These are phyloP conservation scores for Rhizophora apiculata DNA, from an alignment of 345 rosid genomes.

Conservation along the genomic window DNA sequence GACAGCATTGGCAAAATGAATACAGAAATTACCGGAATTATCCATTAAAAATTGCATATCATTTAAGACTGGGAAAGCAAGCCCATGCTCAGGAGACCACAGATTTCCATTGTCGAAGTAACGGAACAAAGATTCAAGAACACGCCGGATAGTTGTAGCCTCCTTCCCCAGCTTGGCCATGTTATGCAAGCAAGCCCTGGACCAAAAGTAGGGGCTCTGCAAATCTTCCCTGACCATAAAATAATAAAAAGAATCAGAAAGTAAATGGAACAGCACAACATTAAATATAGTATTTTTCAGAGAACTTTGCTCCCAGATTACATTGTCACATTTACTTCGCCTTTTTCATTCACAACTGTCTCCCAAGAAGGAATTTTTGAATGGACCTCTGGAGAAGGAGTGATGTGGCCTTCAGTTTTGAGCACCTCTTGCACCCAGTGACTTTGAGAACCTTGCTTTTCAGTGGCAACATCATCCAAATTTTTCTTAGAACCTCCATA, in stretches of 20 bases:
- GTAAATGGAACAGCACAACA: constrained; percentile 9
- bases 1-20: neutral
- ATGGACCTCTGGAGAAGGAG: constrained; percentile 39
- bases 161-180: constrained; percentile 93
- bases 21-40: constrained; percentile 44
- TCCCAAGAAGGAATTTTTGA: constrained; percentile 69
- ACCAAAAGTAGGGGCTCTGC: constrained; percentile 82
- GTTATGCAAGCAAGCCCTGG: constrained; percentile 82
- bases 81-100: constrained; percentile 76
- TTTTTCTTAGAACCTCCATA: constrained; percentile 42
- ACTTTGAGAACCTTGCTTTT: constrained; percentile 33
- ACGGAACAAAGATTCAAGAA: constrained; percentile 87
- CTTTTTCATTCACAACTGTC: constrained; percentile 64
- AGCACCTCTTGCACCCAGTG: constrained; percentile 74
- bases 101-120: constrained; percentile 63
- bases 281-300: constrained; percentile 3
- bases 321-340: constrained; percentile 64
- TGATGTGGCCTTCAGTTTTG: constrained; percentile 59
- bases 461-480: constrained; percentile 37
- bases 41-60: constrained; percentile 87
- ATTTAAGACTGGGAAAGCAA: constrained; percentile 72
- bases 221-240: constrained; percentile 59
- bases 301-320: constrained; percentile 38
- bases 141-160: constrained; percentile 78
- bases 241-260: constrained; percentile 13